Evolutionary conservation across 768 basidiomycete species (phyloP).

Genomic region (Chalciporus chontae): DNA sequence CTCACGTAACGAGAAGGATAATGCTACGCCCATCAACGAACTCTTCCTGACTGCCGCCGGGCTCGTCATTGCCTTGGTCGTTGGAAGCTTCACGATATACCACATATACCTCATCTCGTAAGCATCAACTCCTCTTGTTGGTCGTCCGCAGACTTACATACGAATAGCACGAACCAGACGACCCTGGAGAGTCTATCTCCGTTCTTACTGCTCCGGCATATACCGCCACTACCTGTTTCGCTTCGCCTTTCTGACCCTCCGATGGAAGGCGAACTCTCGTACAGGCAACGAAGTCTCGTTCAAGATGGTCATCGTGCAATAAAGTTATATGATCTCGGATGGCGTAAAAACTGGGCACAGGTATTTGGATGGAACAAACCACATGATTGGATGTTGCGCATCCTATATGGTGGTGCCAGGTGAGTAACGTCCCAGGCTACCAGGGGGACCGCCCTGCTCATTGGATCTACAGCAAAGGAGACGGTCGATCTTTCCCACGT

Average conservation of each 20-base stretch:
- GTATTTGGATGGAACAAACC: slow-evolving; percentile 57
- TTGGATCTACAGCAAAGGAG: slow-evolving; percentile 45
- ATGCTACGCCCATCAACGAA: slow-evolving; percentile 66
- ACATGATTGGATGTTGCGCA: slow-evolving; percentile 49
- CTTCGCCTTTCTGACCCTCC: slow-evolving; percentile 64
- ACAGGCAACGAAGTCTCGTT: slow-evolving; percentile 60
- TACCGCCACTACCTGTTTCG: slow-evolving; percentile 54
- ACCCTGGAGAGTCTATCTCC: slow-evolving; percentile 76
- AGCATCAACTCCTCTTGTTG: slow-evolving; percentile 26
- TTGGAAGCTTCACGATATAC: slow-evolving; percentile 75
- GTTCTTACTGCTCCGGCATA: slow-evolving; percentile 66
- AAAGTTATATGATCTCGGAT: slow-evolving; percentile 70
- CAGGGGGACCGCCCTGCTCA: background rate
- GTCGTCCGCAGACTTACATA: background rate
- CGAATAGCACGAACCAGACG: slow-evolving; percentile 75
- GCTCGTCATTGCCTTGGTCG: slow-evolving; percentile 54
- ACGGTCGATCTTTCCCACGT: slow-evolving; percentile 64
- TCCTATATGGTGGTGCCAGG: slow-evolving; percentile 64
- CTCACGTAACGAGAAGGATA: slow-evolving; percentile 41
- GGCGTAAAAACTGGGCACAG: slow-evolving; percentile 65
- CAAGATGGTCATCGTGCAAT: slow-evolving; percentile 59
- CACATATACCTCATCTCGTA: slow-evolving; percentile 76
- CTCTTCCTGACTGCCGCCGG: slow-evolving; percentile 61
- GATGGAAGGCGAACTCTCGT: slow-evolving; percentile 67
- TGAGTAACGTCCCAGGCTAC: slow-evolving; percentile 33